phyloP scores from a whole-genome alignment of 192 early-diverging fungal genomes.

The Entomortierella beljakovae region DNA sequence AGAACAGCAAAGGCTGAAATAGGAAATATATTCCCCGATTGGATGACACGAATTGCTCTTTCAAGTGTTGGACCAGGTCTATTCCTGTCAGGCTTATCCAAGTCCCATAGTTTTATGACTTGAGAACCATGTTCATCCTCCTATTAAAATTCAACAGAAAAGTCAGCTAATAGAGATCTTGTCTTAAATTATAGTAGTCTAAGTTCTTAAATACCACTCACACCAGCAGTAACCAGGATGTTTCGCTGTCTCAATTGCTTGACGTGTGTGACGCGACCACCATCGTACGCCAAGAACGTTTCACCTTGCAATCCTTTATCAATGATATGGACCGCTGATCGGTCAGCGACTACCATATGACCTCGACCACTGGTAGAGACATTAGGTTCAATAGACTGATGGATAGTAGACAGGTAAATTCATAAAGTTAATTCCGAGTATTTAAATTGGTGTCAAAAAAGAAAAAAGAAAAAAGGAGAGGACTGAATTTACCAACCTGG shows the following conservation, averaged over 20 bases:
- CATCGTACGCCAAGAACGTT: constrained; percentile 71
- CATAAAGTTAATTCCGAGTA: background rate
- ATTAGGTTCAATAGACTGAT: constrained; percentile 47
- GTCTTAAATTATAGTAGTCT: too few species aligned
- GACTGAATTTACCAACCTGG: constrained; percentile 55
- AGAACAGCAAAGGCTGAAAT: constrained; percentile 80
- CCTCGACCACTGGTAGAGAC: constrained; percentile 46
- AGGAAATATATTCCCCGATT: constrained; percentile 73
- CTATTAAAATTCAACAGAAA: constrained; percentile 26
- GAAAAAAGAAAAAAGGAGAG: too few species aligned
- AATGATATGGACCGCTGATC: constrained; percentile 73
- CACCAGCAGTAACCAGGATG: constrained; percentile 83
- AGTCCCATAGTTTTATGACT: constrained; percentile 84
- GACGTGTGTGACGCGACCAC: constrained; percentile 83
- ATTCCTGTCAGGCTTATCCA: constrained; percentile 70
- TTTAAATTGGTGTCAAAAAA: too few species aligned
- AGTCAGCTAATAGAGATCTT: background rate
- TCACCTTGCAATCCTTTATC: constrained; percentile 72
- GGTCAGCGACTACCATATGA: constrained; percentile 58
- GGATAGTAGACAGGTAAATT: too few species aligned
- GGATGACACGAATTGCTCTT: constrained; percentile 76
- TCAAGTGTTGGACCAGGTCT: constrained; percentile 65
- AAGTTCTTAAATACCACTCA: constrained; percentile 48
- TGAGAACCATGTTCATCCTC: constrained; percentile 64
- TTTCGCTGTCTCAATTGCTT: constrained; percentile 83